These are phyloP conservation scores for Calonectria pseudoreteaudii DNA, from an alignment of 2,329 filamentous ascomycete genomes.

Conservation along the genomic window DNA sequence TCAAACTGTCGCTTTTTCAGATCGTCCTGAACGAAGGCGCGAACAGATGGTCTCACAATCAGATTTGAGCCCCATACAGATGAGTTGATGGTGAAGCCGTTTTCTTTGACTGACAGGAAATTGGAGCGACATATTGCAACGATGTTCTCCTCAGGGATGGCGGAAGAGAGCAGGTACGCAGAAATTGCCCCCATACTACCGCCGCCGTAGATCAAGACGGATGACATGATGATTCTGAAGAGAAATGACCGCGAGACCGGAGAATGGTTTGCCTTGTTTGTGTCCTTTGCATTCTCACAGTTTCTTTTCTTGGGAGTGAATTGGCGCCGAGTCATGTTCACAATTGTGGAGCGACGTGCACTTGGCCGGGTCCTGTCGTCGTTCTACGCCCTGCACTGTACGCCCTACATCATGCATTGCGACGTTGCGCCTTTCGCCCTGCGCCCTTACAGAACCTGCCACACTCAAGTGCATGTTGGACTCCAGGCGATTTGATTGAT, in stretches of 20 bases:
- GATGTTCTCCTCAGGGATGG: background rate
- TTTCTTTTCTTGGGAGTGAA: background rate
- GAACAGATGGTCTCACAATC: background rate
- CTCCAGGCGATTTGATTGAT: too few relatives aligned
- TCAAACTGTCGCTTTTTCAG: background rate
- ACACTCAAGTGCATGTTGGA: background rate
- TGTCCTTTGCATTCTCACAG: background rate
- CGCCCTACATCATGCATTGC: background rate
- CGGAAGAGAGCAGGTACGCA: constrained; percentile 1
- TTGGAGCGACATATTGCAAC: constrained; percentile 10
- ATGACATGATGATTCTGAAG: background rate
- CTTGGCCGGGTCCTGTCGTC: background rate
- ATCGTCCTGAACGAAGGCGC: background rate
- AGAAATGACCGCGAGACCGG: background rate
- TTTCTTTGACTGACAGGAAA: background rate
- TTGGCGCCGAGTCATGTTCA: background rate
- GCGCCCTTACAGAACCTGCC: background rate
- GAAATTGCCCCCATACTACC: constrained; percentile 1
- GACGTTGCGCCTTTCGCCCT: background rate
- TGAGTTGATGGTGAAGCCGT: constrained; percentile 3
- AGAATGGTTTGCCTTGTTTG: background rate
- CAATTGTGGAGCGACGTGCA: background rate
- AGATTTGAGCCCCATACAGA: background rate
- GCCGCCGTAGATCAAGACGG: background rate
- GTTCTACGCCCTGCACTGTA: background rate